A percentile compares a stretch with the other conserved stretches of the same genome.
Conservation (phyloP, 1,139 yeast genomes). For the Hyphopichia fennica region DNA sequence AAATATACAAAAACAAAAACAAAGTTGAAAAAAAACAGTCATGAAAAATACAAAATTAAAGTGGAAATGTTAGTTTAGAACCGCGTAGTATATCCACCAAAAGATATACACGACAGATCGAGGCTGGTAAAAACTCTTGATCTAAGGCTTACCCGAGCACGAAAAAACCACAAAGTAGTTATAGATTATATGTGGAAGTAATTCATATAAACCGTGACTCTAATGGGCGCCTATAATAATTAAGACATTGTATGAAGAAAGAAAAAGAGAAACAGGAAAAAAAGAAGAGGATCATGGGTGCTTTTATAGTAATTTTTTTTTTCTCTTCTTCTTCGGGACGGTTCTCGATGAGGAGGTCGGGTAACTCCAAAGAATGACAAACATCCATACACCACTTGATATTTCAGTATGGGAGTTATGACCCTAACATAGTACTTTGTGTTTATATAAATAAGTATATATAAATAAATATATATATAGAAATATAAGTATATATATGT, state of each 20-base stretch:
- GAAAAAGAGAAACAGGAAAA: conserved; percentile 14
- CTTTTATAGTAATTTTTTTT: not conserved
- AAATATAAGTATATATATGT: too few relatives aligned
- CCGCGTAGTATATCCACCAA: conserved; percentile 61
- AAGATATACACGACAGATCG: conserved; percentile 56
- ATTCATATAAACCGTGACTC: conserved; percentile 76
- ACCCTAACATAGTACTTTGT: too few relatives aligned
- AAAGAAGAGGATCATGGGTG: not conserved
- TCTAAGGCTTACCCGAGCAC: conserved; percentile 96
- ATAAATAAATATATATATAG: not conserved
- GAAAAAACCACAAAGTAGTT: conserved; percentile 50
- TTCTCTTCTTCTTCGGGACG: not conserved
- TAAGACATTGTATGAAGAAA: conserved; percentile 67
- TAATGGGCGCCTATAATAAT: conserved; percentile 84
- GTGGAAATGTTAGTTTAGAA: conserved; percentile 59
- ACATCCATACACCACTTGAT: too few relatives aligned
- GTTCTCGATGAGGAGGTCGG: not conserved
- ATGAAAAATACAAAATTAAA: not conserved
- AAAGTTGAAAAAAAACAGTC: too few relatives aligned
- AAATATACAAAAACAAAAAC: not conserved
- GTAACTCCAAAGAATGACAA: too few relatives aligned
- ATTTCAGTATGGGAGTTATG: too few relatives aligned
- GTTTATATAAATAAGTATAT: too few relatives aligned
- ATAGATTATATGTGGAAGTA: conserved; percentile 51
- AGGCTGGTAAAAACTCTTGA: conserved; percentile 58